Base-by-base conservation (phyloP, 2,329 filamentous ascomycete genomes). In the Calonectria pseudoturangicola region DNA sequence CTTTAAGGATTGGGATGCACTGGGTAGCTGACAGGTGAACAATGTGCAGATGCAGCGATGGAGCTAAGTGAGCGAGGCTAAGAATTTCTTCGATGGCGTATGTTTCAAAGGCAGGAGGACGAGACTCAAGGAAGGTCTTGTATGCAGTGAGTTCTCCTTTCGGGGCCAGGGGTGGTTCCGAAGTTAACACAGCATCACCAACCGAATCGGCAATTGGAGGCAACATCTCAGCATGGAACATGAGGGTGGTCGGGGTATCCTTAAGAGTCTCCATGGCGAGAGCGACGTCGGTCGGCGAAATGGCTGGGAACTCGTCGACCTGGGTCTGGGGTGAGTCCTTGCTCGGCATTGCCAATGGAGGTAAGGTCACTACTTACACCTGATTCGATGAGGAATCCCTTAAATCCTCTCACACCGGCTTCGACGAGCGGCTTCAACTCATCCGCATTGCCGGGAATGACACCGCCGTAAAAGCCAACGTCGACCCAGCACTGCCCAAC, bases 161-260 rank as follows among this genome's bases (percentile, higher is more conserved):
- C 4, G 94, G 94, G 0, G 90, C 90, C 8, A 93, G 86, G 0
- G 94, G 94, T 21, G 94, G 91, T 8, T 90, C 87, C 0, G 94
- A 94, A 30, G 86, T 85, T 79, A 94, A 93, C 4, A 95, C 92
- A 30, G 92, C 91, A 82, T 97, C 95, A 66, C 94, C 93, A 2
- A 96, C 93, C 0, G 94, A 95, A 76, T 92, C 91, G 63, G 94
- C 86, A 76, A 96, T 94, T 21, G 95, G 94, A n/a, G 96, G 95
- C 15, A 97, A 93, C 95, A 98, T 98, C 85, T 99, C 97, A 70
- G 97, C 97, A 82, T 99, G 97, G 87, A 99, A 99, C 96, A 99
- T 98, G 79, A 98, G 92, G 0, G 95, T 98, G 2, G 97, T 98
- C 21, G 95, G 90, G 67, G 93, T 90, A 78, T 95, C 92, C 73